Percentiles rank a stretch among this genome's conserved stretches.
Conservation (phyloP, 106 monocot species). For the Narthecium ossifragum region DNA sequence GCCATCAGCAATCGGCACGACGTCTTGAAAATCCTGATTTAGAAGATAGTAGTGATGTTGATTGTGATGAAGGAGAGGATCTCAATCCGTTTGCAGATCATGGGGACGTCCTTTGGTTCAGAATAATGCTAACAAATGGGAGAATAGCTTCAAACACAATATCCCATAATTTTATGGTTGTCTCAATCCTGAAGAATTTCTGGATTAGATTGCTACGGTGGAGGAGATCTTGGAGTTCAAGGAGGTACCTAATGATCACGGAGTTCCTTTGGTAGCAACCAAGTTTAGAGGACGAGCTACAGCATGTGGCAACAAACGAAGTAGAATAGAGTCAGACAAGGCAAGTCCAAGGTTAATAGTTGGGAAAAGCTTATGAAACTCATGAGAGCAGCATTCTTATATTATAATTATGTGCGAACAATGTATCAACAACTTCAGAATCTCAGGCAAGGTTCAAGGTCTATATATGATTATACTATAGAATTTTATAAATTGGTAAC, state of each 20-base stretch:
- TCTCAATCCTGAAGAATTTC: slow-evolving; percentile 6
- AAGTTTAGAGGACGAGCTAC: too few species aligned
- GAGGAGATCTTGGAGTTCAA: too few species aligned
- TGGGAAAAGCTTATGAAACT: background rate
- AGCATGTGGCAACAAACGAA: slow-evolving; percentile 8
- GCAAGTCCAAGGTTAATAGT: background rate
- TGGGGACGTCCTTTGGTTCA: too few species aligned
- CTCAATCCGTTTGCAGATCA: too few species aligned
- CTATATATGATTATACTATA: slow-evolving; percentile 9
- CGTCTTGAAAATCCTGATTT: too few species aligned
- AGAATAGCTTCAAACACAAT: background rate
- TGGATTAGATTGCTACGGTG: slow-evolving; percentile 6
- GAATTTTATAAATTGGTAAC: slow-evolving; percentile 9
- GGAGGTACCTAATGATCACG: background rate
- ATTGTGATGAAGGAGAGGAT: too few species aligned
- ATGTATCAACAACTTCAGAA: too few species aligned
- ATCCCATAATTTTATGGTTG: background rate
- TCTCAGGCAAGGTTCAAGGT: background rate
- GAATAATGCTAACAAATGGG: too few species aligned
- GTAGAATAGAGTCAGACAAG: background rate
- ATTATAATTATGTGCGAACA: background rate
- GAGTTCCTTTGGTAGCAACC: too few species aligned
- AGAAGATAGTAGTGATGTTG: too few species aligned
- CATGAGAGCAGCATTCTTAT: too few species aligned
- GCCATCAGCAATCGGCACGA: too few species aligned